Evolutionary conservation across 1,284 basidiomycete species (phyloP), one percentile per base, ranked within the genome.

Genomic region (Cryptococcus jaspeensis): DNA sequence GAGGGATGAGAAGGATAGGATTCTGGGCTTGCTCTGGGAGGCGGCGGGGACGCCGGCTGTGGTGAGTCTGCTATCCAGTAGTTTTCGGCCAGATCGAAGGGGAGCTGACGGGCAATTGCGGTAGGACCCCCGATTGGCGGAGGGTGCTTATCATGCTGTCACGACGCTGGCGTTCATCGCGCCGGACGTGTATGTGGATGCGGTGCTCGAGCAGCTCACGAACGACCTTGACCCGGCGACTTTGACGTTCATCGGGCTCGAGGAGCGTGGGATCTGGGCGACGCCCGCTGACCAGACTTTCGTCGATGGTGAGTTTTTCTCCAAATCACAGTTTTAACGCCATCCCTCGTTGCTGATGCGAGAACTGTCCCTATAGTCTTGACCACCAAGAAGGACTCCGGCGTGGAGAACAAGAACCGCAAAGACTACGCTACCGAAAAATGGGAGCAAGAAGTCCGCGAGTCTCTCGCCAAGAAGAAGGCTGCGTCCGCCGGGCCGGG

Each of bases 361-460:
- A 42, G 23, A 20, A 50, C 41, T 50, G 16, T 37, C 5, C 8
- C 13, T 3, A 32, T 62, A 89, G 89, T 91, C 4, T 78, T 92
- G 11, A 78, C 85, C 1, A 76, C 80, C 2, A 85, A 84, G 61
- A 86, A 87, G 65, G 80, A 80, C 6, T 81, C 82, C 8, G 53
- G 42, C 22, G 78, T 77, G 0, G 73, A 76, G 25, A 79, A 82
- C 38, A 85, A 82, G 64, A 94, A 93, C 73, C 88, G 90, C 37
- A 95, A 94, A 65, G 87, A 86, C 59, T 85, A 88, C 13, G 90
- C 90, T 44, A 87, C 93, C 25, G 87, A 89, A 13, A 87, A 90
- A 67, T 98, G 93, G 93, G 94, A 98, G 63, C 87, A 87, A 32
- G 92, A 97, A 62, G 80, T 95, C n/a, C 84, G 92, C 11, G 87